Evolutionary conservation across 2,329 filamentous ascomycete species (phyloP).

Genomic region (Geoglossum cookeanum): DNA sequence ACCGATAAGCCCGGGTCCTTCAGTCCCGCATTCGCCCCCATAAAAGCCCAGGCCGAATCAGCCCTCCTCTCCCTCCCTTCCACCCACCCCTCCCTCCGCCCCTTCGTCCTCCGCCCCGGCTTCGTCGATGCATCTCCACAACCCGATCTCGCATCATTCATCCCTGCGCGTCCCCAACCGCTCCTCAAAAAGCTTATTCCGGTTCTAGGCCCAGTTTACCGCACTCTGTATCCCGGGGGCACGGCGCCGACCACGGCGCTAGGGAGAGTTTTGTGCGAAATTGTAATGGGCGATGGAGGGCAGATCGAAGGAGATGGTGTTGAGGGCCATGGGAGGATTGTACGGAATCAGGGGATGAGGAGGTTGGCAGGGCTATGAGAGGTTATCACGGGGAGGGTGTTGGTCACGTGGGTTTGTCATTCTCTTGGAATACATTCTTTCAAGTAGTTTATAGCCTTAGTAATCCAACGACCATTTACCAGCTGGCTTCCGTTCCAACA

Average conservation of each 20-base stretch:
- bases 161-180: slow-evolving; percentile 13
- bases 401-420: too few species aligned
- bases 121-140: slow-evolving; percentile 34
- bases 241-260: slow-evolving; percentile 28
- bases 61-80: slow-evolving; percentile 34
- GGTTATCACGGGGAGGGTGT: too few species aligned
- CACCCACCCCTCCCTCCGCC: slow-evolving; percentile 28
- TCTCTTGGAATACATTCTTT: too few species aligned
- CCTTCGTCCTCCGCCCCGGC: slow-evolving; percentile 38
- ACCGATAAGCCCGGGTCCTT: slow-evolving; percentile 36
- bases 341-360: slow-evolving; percentile 23
- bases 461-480: too few species aligned
- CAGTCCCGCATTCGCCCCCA: slow-evolving; percentile 37
- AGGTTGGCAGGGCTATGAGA: slow-evolving; percentile 17
- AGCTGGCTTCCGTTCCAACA: too few species aligned
- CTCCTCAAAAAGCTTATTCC: slow-evolving; percentile 10
- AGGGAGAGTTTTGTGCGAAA: slow-evolving; percentile 26
- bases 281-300: slow-evolving; percentile 29
- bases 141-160: slow-evolving; percentile 21
- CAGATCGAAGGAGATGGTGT: slow-evolving; percentile 21
- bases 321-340: slow-evolving; percentile 19
- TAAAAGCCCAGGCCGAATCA: slow-evolving; percentile 50
- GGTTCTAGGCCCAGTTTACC: slow-evolving; percentile 14
- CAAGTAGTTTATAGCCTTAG: too few species aligned
- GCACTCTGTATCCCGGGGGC: slow-evolving; percentile 15